Base-by-base conservation (phyloP, 2,329 filamentous ascomycete species). In the Myriosclerotinia curreyana region DNA sequence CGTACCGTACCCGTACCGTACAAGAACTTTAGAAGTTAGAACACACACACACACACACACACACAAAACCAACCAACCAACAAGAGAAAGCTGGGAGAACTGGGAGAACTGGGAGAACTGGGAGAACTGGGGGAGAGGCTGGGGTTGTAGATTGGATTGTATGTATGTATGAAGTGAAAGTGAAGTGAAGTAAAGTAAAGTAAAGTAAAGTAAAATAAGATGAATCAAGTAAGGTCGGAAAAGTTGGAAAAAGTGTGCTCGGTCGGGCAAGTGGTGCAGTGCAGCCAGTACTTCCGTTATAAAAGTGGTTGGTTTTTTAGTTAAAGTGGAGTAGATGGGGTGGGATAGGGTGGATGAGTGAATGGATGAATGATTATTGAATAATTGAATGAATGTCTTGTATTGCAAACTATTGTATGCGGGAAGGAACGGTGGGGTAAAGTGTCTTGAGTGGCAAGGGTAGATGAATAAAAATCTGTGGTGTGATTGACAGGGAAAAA, bases 251-350 rank as follows among this genome's bases (percentile, higher is more conserved):
- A 48, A 46, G 20, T 60, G 48, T 50, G 58, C 46, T 49, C 48
- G 58, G 58, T 60, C 36, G 58, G 58, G 58, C 40, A 58, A 48
- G 54, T 46, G 54, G 54, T 58, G 54, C 54, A 58, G 54, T 36
- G 42, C 42, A 48, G 38, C 54, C 54, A 56, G 54, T 56, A 56
- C 40, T 46, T 17, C 40, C 25, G 38, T 46, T 31, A 6, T n/a
- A 9, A 2, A 31, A 48, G 42, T 58, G 54, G 54, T 46, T 56
- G 54, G 28, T 28, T 40, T 17, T n/a, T 44, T 31, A 5, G 40
- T 15, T 9, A n/a, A 22, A 17, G 20, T 34, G 6, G 28, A 31
- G 54, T 25, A 40, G 40, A 2, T 1, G 4, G 3, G 1, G 44
- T 48, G 44, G 44, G 22, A 12, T 48, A 22, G 28, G 5, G 28